These are phyloP conservation scores for Termitomyces sp. DNA, from an alignment of 768 basidiomycete genomes.

Conservation along the genomic window DNA sequence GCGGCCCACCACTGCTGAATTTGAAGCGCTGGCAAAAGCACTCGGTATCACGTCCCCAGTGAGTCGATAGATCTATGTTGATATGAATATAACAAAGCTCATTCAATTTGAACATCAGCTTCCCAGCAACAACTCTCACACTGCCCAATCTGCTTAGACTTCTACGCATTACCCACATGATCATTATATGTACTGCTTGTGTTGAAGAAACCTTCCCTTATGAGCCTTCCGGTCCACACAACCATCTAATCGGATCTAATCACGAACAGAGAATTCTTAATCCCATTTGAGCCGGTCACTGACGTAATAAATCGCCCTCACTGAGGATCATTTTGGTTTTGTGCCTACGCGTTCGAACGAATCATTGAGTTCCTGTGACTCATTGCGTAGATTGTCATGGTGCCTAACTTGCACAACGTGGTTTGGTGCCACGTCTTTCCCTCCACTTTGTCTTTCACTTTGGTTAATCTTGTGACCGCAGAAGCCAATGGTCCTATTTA, in stretches of 20 bases:
- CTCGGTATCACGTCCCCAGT: constrained; percentile 36
- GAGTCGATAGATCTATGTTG: constrained; percentile 1
- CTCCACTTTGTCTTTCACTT: neutral
- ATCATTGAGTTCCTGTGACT: neutral
- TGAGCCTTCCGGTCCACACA: no score
- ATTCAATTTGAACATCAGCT: neutral
- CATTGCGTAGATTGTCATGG: neutral
- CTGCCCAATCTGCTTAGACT: constrained; percentile 3
- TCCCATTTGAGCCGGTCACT: neutral
- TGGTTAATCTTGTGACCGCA: neutral
- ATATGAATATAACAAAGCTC: neutral
- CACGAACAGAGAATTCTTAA: no score
- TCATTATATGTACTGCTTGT: neutral
- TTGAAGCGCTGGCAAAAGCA: constrained; percentile 36
- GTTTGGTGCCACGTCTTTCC: neutral
- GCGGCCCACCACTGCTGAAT: constrained; percentile 43
- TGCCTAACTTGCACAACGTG: neutral
- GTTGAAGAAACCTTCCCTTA: neutral
- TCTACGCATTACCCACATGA: neutral
- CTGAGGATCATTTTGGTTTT: neutral
- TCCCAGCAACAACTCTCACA: constrained; percentile 3
- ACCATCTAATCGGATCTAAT: neutral
- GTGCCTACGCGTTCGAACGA: neutral
- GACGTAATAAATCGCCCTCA: no score
- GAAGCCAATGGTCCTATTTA: neutral